These are phyloP conservation scores for Silene uniflora DNA, from an alignment of 148 eudicot species.

Conservation along the genomic window DNA sequence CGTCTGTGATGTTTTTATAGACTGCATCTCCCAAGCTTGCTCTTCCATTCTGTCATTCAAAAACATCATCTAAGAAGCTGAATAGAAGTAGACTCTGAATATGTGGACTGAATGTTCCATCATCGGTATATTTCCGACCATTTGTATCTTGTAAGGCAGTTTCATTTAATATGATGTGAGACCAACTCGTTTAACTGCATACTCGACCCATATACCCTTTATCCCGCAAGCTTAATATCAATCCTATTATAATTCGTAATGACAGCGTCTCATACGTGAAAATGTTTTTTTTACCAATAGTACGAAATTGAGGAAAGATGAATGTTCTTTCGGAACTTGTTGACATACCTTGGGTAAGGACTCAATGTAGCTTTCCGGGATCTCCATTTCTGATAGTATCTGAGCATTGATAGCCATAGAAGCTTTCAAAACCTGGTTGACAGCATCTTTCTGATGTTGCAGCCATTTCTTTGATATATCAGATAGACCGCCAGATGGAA, in stretches of 20 bases:
- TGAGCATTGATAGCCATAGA: constrained; percentile 94
- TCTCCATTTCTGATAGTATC: constrained; percentile 73
- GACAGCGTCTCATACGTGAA: too few relatives aligned
- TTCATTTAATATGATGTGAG: too few relatives aligned
- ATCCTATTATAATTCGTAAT: too few relatives aligned
- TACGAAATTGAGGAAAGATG: background rate
- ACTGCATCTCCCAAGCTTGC: constrained; percentile 68
- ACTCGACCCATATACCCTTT: too few relatives aligned
- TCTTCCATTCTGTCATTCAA: constrained; percentile 61
- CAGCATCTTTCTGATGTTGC: constrained; percentile 72
- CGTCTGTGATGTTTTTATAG: constrained; percentile 75
- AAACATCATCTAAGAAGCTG: background rate
- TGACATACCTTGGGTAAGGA: constrained; percentile 67
- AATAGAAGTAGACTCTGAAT: background rate
- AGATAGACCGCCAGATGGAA: constrained; percentile 63
- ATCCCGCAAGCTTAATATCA: too few relatives aligned
- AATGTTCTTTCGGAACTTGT: background rate
- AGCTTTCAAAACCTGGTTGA: constrained; percentile 84
- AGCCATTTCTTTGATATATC: constrained; percentile 59
- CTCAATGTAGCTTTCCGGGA: constrained; percentile 76
- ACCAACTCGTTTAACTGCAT: too few relatives aligned
- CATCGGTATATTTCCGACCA: too few relatives aligned
- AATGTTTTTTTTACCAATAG: background rate
- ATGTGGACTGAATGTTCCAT: too few relatives aligned
- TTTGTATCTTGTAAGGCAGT: too few relatives aligned